phyloP scores from a whole-genome alignment of 2,329 filamentous ascomycete species.

The Cylindrodendrum hubeiense region DNA sequence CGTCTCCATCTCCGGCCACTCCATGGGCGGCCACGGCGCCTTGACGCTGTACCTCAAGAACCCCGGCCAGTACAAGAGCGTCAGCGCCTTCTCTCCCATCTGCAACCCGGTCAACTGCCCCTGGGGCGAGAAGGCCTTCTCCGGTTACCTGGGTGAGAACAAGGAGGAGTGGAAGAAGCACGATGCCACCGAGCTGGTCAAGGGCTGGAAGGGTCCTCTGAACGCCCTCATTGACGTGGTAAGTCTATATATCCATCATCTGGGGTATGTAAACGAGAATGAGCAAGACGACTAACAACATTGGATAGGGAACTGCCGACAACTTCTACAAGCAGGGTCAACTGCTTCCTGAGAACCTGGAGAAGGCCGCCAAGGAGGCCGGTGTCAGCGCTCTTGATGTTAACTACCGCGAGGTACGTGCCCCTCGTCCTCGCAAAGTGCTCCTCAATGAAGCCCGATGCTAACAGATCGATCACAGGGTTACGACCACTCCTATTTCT shows the following conservation, averaged over 20 bases:
- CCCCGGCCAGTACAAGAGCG: slow-evolving; percentile 88
- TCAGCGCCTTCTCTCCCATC: slow-evolving; percentile 92
- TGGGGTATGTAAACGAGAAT: no score
- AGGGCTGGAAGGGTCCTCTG: slow-evolving; percentile 77
- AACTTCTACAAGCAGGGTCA: slow-evolving; percentile 97
- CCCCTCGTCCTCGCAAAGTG: neutral
- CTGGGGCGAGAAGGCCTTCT: slow-evolving; percentile 97
- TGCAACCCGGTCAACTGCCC: slow-evolving; percentile 86
- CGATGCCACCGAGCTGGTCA: slow-evolving; percentile 91
- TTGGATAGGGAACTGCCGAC: slow-evolving; percentile 84
- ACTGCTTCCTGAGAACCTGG: slow-evolving; percentile 93
- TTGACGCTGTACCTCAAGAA: slow-evolving; percentile 93
- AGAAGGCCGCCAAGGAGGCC: slow-evolving; percentile 80
- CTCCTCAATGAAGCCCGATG: neutral
- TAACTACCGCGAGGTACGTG: slow-evolving; percentile 80
- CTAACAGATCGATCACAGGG: slow-evolving; percentile 61
- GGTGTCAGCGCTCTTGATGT: slow-evolving; percentile 80
- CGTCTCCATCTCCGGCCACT: slow-evolving; percentile 91
- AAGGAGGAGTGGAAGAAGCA: slow-evolving; percentile 86
- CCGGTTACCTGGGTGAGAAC: slow-evolving; percentile 86
- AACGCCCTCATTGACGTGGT: slow-evolving; percentile 90
- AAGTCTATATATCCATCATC: slow-evolving; percentile 51
- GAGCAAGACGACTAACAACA: neutral
- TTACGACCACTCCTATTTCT: slow-evolving; percentile 98
- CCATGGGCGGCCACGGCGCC: slow-evolving; percentile 97